A percentile compares a stretch with the other conserved stretches of the same genome.
These are phyloP conservation scores for Penicillium pancosmium DNA, from an alignment of 495 filamentous ascomycete genomes.

Conservation along the genomic window DNA sequence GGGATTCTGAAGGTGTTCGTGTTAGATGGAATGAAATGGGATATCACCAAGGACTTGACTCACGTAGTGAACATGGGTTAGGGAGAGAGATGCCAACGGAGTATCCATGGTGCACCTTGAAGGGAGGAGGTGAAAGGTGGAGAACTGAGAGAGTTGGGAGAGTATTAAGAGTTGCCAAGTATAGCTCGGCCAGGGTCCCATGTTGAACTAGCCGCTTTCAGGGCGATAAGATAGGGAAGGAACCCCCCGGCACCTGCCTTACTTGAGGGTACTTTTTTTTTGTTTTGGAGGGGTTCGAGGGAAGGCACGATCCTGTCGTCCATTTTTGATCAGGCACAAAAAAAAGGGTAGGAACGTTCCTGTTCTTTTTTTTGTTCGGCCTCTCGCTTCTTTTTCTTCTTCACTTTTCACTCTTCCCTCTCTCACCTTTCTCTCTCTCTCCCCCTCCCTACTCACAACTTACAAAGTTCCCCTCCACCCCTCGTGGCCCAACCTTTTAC, in stretches of 20 bases:
- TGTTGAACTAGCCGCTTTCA: not conserved
- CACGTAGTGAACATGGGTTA: constrained; percentile 97
- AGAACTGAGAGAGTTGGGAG: not conserved
- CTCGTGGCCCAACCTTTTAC: constrained; percentile 5
- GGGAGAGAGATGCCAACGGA: constrained; percentile 82
- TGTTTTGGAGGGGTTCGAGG: not conserved
- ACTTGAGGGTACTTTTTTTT: not conserved
- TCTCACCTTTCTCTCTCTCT: constrained; percentile 5
- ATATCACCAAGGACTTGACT: constrained; percentile 19
- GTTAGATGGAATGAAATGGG: not conserved
- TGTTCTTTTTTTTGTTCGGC: constrained; percentile 10
- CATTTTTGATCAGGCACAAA: constrained; percentile 24
- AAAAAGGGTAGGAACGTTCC: constrained; percentile 10
- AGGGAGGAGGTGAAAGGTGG: not conserved
- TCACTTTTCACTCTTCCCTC: constrained; percentile 15
- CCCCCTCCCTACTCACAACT: not conserved
- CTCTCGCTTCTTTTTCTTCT: constrained; percentile 4
- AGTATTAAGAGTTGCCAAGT: not conserved
- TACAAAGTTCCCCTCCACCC: not conserved
- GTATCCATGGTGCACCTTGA: constrained; percentile 45
- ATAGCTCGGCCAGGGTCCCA: not conserved
- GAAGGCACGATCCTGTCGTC: not conserved
- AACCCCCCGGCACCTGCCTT: no score
- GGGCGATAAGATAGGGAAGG: no score
- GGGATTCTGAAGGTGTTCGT: constrained; percentile 68